phyloP scores from a whole-genome alignment of 2,329 filamentous ascomycete genomes.

The Ceratocystis ficicola region DNA sequence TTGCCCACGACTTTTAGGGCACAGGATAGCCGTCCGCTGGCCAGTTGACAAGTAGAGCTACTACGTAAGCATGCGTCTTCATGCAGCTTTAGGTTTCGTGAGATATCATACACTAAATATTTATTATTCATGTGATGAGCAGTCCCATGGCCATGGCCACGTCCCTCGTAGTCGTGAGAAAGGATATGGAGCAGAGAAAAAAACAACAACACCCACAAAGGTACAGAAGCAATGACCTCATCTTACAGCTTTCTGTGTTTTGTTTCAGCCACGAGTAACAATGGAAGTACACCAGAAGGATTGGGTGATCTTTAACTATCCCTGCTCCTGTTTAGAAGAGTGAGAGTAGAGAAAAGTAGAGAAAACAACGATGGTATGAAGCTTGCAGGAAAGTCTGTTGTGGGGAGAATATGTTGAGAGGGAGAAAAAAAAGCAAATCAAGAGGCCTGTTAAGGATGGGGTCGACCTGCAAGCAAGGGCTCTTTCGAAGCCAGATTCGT shows the following conservation, averaged over 20 bases:
- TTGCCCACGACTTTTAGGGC: too few relatives aligned
- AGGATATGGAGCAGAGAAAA: too few relatives aligned
- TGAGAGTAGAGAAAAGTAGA: neutral
- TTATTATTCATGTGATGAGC: too few relatives aligned
- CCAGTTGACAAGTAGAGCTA: too few relatives aligned
- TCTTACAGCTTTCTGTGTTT: neutral
- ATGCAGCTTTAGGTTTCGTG: too few relatives aligned
- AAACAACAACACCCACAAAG: too few relatives aligned
- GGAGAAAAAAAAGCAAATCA: neutral
- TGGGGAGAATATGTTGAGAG: neutral
- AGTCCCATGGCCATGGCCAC: too few relatives aligned
- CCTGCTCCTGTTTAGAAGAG: neutral
- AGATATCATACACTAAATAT: too few relatives aligned
- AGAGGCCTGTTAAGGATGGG: neutral
- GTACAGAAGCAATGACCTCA: neutral
- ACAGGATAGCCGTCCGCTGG: too few relatives aligned
- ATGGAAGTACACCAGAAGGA: neutral
- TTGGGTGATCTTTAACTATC: neutral
- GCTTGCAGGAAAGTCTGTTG: neutral
- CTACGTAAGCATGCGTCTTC: too few relatives aligned
- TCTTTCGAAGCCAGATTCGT: neutral
- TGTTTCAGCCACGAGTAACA: neutral
- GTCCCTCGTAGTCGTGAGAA: too few relatives aligned
- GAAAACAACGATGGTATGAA: neutral
- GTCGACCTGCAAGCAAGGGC: neutral